phyloP scores from a whole-genome alignment of 176 grass and related monocot genomes.

The Avena eriantha region DNA sequence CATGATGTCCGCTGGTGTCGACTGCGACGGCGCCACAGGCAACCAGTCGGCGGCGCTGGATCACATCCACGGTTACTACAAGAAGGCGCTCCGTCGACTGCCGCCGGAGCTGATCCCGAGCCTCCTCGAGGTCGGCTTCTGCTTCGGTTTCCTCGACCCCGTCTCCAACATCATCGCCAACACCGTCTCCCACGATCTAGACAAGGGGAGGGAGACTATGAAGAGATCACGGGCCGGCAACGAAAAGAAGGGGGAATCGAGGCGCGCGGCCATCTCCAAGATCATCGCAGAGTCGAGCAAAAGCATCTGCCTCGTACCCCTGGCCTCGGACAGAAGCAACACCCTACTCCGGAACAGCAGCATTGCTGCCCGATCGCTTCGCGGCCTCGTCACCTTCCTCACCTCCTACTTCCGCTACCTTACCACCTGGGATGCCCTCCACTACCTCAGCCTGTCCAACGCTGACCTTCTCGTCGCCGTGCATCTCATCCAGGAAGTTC shows the following conservation, averaged over 20 bases:
- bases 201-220: not conserved
- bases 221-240: not conserved
- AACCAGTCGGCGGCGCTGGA: not conserved
- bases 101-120: not conserved
- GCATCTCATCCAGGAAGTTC: slow-evolving; percentile 25
- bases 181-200: not conserved
- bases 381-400: slow-evolving; percentile 35
- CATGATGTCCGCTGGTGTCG: not conserved
- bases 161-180: slow-evolving; percentile 5
- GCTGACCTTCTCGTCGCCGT: not conserved
- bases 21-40: not conserved
- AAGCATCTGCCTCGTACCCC: not conserved
- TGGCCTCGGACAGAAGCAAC: not conserved
- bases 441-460: slow-evolving; percentile 27
- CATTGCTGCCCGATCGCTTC: slow-evolving; percentile 29
- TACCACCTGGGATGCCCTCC: slow-evolving; percentile 15
- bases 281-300: not conserved
- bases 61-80: slow-evolving; percentile 15
- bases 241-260: not conserved
- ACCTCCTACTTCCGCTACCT: slow-evolving; percentile 30
- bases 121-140: not conserved
- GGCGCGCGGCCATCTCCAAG: slow-evolving; percentile 15
- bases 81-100: not conserved
- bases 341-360: not conserved
- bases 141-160: slow-evolving; percentile 4